Base-by-base conservation (phyloP, 2,329 filamentous ascomycete species). In the Myriosclerotinia duriaeana region DNA sequence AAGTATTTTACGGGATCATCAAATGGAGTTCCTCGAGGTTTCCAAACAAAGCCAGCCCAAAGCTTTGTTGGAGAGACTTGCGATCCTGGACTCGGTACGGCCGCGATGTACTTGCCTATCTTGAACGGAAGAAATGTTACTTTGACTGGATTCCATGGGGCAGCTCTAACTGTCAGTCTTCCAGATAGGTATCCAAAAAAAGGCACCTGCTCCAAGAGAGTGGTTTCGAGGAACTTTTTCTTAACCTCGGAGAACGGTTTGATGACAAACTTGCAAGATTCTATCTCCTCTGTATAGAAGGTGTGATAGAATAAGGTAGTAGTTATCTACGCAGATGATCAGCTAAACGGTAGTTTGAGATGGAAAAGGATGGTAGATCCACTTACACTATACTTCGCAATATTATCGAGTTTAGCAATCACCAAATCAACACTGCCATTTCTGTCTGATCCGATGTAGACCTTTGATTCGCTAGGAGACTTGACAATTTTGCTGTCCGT, bases 371-470 rank as follows among this genome's bases (percentile, higher is more conserved):
- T 20, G n/a, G 6, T 14, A 8, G 2, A 46, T 26, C 3, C 44
- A 66, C 70, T 69, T 63, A 75, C 74, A 52, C 61, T 68, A 15
- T 72, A 70, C 53, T 74, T 73, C 15, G 26, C 46, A 22, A 75
- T 68, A 44, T 69, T 72, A 11, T 74, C 69, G 1, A 76, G 65
- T 60, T 74, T 76, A 5, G 54, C n/a, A 3, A 72, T 53, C 11
- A 70, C 72, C 40, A 54, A 12, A 48, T 70, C 62, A 30, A 69
- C 26, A 15, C 56, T 54, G 40, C 69, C 65, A 48, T 69, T 61
- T 1, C 62, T 38, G 42, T 56, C 38, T 17, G 65, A 67, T 3
- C 71, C 71, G 34, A 75, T 66, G 48, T 69, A 73, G 20, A 75
- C 61, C 4, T 63, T 67, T 1, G 61, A 54, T 4, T 59, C 53